Evolutionary conservation across 768 basidiomycete genomes (phyloP).

Genomic region (Naganishia randhawae): DNA sequence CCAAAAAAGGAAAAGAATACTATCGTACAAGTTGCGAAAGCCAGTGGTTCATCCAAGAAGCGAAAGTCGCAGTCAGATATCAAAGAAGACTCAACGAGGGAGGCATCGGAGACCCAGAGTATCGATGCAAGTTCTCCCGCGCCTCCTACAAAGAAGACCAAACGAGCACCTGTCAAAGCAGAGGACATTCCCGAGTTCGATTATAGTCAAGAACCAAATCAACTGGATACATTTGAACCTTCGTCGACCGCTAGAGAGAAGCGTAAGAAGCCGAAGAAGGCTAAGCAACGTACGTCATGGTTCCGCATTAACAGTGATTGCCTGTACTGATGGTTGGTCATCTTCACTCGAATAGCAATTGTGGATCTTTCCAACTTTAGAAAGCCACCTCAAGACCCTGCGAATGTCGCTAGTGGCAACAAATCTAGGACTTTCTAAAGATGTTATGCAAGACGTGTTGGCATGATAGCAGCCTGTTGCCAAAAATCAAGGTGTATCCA

Average conservation of each 20-base stretch:
- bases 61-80: conserved; percentile 66
- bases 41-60: conserved; percentile 60
- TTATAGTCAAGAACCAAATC: conserved; percentile 65
- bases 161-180: conserved; percentile 19
- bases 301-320: not conserved
- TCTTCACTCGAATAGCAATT: conserved; percentile 16
- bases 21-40: conserved; percentile 69
- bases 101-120: conserved; percentile 62
- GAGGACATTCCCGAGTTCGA: conserved; percentile 61
- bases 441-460: too few relatives aligned
- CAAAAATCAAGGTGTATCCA: not conserved
- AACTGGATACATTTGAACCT: conserved; percentile 57
- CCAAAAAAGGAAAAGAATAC: conserved; percentile 55
- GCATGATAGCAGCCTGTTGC: too few relatives aligned
- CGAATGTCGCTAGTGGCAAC: conserved; percentile 45
- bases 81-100: conserved; percentile 67
- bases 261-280: conserved; percentile 46
- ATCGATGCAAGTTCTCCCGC: conserved; percentile 23
- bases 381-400: conserved; percentile 31
- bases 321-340: not conserved
- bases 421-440: conserved; percentile 45
- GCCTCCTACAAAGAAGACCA: conserved; percentile 38
- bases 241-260: conserved; percentile 52
- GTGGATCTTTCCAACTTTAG: conserved; percentile 31
- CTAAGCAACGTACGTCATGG: conserved; percentile 52